Evolutionary conservation across 23 red algal genomes (phyloP).

Genomic region (Gracilaria gracilis): DNA sequence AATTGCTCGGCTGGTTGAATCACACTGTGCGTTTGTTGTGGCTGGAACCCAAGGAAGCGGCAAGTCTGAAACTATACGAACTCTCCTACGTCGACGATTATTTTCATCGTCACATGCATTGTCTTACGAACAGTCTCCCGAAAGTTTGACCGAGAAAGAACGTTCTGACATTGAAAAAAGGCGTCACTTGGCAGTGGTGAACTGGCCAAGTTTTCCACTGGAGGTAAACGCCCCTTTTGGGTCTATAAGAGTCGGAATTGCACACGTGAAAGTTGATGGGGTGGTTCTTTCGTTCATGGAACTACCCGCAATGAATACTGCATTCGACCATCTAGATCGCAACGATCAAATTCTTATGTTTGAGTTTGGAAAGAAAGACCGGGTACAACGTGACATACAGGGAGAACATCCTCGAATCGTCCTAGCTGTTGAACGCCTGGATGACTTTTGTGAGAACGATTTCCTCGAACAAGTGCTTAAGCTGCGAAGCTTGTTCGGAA

Average conservation of each 20-base stretch:
- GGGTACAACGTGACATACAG: slow-evolving; percentile 36
- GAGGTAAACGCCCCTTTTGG: slow-evolving; percentile 29
- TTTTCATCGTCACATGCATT: slow-evolving; percentile 36
- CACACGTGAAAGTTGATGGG: slow-evolving; percentile 45
- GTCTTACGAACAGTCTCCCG: neutral
- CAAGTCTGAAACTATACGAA: slow-evolving; percentile 41
- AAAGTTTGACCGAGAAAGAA: neutral
- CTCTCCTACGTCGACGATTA: slow-evolving; percentile 1
- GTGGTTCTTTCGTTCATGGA: slow-evolving; percentile 45
- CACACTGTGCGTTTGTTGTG: slow-evolving; percentile 27
- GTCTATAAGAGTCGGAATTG: neutral
- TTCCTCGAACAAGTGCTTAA: slow-evolving; percentile 3
- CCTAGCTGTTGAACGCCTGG: slow-evolving; percentile 41
- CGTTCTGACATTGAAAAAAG: slow-evolving; percentile 1
- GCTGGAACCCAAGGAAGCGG: slow-evolving; percentile 59
- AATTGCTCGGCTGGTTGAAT: neutral
- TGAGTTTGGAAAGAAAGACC: slow-evolving; percentile 29
- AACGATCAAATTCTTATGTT: neutral
- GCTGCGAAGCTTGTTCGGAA: slow-evolving; percentile 41
- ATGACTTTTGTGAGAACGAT: slow-evolving; percentile 43
- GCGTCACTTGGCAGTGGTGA: slow-evolving; percentile 33
- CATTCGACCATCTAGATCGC: slow-evolving; percentile 39
- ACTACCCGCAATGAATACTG: slow-evolving; percentile 37
- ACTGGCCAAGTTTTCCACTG: slow-evolving; percentile 34
- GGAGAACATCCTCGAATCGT: slow-evolving; percentile 33